These are phyloP conservation scores for Colletotrichum aenigma DNA, from an alignment of 2,329 filamentous ascomycete genomes.

Conservation along the genomic window DNA sequence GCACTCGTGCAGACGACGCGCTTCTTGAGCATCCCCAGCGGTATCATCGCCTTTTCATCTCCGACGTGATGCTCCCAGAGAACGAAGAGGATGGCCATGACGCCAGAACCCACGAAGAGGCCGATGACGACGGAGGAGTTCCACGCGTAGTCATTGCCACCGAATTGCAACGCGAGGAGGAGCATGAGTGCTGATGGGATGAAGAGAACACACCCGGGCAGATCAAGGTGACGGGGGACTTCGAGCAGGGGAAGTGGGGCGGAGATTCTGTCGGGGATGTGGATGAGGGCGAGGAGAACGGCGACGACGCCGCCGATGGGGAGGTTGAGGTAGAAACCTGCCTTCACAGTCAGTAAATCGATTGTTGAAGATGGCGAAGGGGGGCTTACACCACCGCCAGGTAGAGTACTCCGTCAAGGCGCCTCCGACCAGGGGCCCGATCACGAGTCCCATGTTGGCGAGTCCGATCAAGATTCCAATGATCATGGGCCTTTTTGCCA, in stretches of 20 bases:
- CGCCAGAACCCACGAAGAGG: conserved; percentile 40
- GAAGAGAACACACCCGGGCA: conserved; percentile 46
- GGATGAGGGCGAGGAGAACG: conserved; percentile 32
- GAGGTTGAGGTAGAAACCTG: conserved; percentile 52
- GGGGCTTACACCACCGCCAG: conserved; percentile 46
- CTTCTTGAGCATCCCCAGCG: conserved; percentile 45
- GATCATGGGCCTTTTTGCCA: conserved; percentile 27
- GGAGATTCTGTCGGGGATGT: conserved; percentile 38
- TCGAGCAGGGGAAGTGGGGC: conserved; percentile 30
- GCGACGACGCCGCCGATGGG: conserved; percentile 43
- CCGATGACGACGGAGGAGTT: conserved; percentile 40
- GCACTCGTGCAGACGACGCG: conserved; percentile 47
- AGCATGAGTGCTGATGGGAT: conserved; percentile 45
- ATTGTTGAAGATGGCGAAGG: background rate
- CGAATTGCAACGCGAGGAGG: conserved; percentile 50
- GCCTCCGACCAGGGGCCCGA: conserved; percentile 53
- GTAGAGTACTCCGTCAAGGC: conserved; percentile 37
- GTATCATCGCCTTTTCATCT: conserved; percentile 52
- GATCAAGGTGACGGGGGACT: conserved; percentile 40
- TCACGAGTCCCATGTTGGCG: conserved; percentile 46
- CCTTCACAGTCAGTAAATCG: background rate
- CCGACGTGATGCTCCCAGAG: conserved; percentile 47
- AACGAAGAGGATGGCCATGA: conserved; percentile 36
- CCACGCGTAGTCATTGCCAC: conserved; percentile 44
- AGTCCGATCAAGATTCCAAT: conserved; percentile 18